Evolutionary conservation across 1,139 yeast genomes (phyloP).

Genomic region (Yamadazyma atmosphaerica): DNA sequence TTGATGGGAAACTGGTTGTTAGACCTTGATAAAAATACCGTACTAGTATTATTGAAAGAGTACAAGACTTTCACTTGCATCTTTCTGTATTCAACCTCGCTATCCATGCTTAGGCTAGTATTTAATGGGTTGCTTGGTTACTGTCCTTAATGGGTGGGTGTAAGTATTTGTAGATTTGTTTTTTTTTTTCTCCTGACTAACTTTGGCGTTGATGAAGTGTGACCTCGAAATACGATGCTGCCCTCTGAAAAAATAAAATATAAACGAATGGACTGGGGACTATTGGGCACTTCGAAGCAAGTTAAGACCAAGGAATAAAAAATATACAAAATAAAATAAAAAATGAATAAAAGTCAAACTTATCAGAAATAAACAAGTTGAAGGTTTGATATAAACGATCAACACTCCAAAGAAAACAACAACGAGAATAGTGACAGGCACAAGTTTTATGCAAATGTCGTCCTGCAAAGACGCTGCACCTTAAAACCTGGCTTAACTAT

Average conservation of each 20-base stretch:
- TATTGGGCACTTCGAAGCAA: neutral
- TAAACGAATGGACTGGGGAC: neutral
- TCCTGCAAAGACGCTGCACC: neutral
- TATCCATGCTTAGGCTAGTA: slow-evolving; percentile 6
- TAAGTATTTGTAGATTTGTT: neutral
- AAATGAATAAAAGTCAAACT: neutral
- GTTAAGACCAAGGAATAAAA: neutral
- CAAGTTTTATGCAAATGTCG: neutral
- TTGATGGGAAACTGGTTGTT: slow-evolving; percentile 43
- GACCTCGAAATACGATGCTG: neutral
- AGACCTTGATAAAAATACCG: slow-evolving; percentile 61
- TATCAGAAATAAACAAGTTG: neutral
- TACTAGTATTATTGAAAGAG: slow-evolving; percentile 57
- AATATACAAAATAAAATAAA: neutral
- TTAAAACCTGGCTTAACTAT: neutral
- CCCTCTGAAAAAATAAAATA: neutral
- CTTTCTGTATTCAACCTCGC: slow-evolving; percentile 32
- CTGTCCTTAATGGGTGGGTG: neutral
- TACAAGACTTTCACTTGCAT: slow-evolving; percentile 60
- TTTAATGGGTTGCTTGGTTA: neutral
- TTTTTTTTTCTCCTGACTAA: neutral
- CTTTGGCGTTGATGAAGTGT: neutral
- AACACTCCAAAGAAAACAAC: neutral
- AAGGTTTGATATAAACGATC: neutral
- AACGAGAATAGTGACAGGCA: neutral